These are phyloP conservation scores for Thielaviopsis ethacetica DNA, from an alignment of 2,329 filamentous ascomycete species.

Conservation along the genomic window DNA sequence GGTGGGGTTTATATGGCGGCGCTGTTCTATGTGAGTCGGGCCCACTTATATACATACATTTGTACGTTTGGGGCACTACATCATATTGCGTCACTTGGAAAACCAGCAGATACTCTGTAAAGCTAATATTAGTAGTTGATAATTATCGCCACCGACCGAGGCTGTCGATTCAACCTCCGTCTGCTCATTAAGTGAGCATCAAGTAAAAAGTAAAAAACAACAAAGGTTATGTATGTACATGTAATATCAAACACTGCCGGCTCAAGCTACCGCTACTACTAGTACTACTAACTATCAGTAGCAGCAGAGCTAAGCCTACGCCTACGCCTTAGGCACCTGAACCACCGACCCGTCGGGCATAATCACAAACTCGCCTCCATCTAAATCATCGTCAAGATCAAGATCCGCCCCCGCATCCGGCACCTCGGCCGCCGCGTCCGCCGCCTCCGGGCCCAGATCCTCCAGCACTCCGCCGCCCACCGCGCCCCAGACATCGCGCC, in stretches of 20 bases:
- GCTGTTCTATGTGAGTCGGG: too few relatives aligned
- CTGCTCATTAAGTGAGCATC: not conserved
- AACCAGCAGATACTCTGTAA: too few relatives aligned
- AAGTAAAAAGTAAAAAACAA: not conserved
- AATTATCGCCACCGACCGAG: not conserved
- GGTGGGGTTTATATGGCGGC: not conserved
- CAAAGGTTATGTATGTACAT: not conserved
- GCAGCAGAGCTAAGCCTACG: not conserved
- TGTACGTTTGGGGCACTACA: too few relatives aligned
- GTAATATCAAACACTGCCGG: not conserved
- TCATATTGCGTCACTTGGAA: too few relatives aligned
- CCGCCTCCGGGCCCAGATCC: conserved; percentile 2
- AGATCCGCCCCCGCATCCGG: not conserved
- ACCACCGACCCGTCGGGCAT: conserved; percentile 11
- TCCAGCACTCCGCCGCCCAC: conserved; percentile 28
- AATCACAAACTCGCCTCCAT: conserved; percentile 8
- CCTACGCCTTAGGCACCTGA: not conserved
- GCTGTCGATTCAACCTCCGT: not conserved
- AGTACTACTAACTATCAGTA: too few relatives aligned
- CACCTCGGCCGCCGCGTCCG: not conserved
- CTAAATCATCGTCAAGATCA: conserved; percentile 4
- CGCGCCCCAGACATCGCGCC: conserved; percentile 57
- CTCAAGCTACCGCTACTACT: not conserved
- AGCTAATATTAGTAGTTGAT: not conserved
- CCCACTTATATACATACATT: not conserved